Percentiles rank a stretch among this genome's conserved stretches.
Evolutionary conservation across 1,284 basidiomycete species (phyloP).

Genomic region (Porphyrellus sp.): DNA sequence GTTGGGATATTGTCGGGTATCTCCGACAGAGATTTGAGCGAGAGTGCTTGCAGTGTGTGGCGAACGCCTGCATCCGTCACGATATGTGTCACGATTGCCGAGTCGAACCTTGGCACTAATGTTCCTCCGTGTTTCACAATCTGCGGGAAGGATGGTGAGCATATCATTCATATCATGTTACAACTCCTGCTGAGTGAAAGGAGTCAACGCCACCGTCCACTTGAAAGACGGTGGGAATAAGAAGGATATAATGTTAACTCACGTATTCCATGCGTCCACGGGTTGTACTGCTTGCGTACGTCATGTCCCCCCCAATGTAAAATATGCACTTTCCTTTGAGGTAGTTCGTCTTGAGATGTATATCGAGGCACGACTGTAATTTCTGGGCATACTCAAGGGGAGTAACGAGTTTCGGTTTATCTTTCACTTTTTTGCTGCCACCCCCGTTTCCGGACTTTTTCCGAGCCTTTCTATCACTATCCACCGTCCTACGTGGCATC

Average conservation of each 20-base stretch:
- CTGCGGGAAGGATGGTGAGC: conserved; percentile 34
- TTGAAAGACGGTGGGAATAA: not conserved
- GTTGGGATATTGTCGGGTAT: conserved; percentile 62
- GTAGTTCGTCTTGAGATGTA: conserved; percentile 31
- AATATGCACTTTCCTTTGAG: conserved; percentile 54
- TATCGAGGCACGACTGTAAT: conserved; percentile 30
- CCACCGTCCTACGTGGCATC: conserved; percentile 14
- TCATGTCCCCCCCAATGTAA: conserved; percentile 57
- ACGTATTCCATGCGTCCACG: conserved; percentile 59
- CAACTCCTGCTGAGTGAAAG: not conserved
- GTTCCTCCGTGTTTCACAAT: conserved; percentile 57
- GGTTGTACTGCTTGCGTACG: conserved; percentile 48
- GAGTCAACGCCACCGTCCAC: not conserved
- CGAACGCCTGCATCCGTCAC: conserved; percentile 46
- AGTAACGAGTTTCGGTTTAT: conserved; percentile 28
- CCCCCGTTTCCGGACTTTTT: conserved; percentile 22
- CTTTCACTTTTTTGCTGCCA: conserved; percentile 23
- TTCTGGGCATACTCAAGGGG: conserved; percentile 42
- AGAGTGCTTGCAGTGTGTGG: conserved; percentile 39
- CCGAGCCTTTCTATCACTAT: conserved; percentile 5
- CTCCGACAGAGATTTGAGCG: conserved; percentile 47
- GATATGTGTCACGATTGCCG: conserved; percentile 57
- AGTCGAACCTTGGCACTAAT: conserved; percentile 53
- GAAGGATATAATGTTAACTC: conserved; percentile 11
- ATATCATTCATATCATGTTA: not conserved